Evolutionary conservation across 768 basidiomycete species (phyloP).

Genomic region (Boletales sp.): DNA sequence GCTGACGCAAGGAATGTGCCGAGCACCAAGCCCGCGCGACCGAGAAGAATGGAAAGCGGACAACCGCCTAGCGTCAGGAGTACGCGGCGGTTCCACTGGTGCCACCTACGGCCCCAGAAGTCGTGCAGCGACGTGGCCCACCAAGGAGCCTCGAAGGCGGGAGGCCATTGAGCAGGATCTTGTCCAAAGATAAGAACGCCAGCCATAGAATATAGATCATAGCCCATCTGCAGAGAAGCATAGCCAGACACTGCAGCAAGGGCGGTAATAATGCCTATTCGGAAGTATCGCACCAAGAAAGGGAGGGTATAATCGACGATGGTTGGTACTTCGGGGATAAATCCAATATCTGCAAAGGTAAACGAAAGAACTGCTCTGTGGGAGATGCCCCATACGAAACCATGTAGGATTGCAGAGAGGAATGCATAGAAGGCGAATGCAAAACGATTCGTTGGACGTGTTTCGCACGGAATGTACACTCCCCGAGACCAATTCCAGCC

Average conservation of each 20-base stretch:
- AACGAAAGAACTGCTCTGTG: slow-evolving; percentile 47
- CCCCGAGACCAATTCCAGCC: slow-evolving; percentile 58
- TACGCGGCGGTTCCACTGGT: slow-evolving; percentile 32
- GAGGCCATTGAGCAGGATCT: slow-evolving; percentile 32
- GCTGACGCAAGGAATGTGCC: slow-evolving; percentile 59
- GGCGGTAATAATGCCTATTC: slow-evolving; percentile 42
- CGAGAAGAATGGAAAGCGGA: slow-evolving; percentile 37
- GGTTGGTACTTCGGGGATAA: slow-evolving; percentile 16
- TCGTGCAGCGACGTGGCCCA: slow-evolving; percentile 33
- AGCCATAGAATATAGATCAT: slow-evolving; percentile 21
- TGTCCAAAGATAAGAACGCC: slow-evolving; percentile 28
- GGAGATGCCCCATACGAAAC: slow-evolving; percentile 42
- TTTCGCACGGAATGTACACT: slow-evolving; percentile 31
- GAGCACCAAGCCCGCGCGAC: slow-evolving; percentile 46
- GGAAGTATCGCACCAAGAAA: slow-evolving; percentile 22
- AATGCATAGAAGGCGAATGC: slow-evolving; percentile 38
- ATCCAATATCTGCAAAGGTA: slow-evolving; percentile 24
- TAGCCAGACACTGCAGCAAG: slow-evolving; percentile 44
- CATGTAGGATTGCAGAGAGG: slow-evolving; percentile 30
- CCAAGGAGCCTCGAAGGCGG: slow-evolving; percentile 33
- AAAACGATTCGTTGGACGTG: slow-evolving; percentile 35
- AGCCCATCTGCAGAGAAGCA: slow-evolving; percentile 37
- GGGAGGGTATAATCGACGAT: slow-evolving; percentile 35
- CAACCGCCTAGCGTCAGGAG: slow-evolving; percentile 31
- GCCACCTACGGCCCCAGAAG: slow-evolving; percentile 41